Evolutionary conservation across 148 eudicot species (phyloP).

Genomic region (Rheum nobile): DNA sequence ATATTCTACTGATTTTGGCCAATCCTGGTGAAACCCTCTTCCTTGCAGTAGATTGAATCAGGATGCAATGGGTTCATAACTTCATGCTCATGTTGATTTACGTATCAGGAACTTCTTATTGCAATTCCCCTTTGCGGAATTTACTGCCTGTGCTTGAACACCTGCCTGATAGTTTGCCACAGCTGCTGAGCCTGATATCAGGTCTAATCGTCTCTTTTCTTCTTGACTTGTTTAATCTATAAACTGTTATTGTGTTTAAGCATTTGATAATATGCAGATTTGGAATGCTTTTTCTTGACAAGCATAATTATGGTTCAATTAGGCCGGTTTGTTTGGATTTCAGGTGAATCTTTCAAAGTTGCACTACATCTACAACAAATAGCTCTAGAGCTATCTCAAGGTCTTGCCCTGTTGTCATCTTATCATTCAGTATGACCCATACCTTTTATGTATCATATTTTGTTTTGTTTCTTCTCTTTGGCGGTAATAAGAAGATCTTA

Average conservation of each 20-base stretch:
- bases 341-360: constrained; percentile 16
- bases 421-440: constrained; percentile 22
- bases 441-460: neutral
- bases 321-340: neutral
- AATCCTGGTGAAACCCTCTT: constrained; percentile 50
- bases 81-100: too few species aligned
- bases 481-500: neutral
- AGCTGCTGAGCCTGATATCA: constrained; percentile 9
- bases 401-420: constrained; percentile 19
- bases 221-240: neutral
- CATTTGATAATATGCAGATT: neutral
- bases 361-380: constrained; percentile 2
- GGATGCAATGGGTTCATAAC: too few species aligned
- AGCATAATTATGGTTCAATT: too few species aligned
- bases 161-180: neutral
- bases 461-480: neutral
- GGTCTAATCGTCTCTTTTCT: neutral
- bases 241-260: neutral
- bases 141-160: neutral
- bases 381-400: constrained; percentile 12
- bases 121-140: neutral
- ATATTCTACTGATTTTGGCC: constrained; percentile 55
- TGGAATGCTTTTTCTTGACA: too few species aligned
- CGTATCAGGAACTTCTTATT: constrained; percentile 7
- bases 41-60: neutral